Base-by-base conservation (phyloP, 345 rosid genomes). In the Euphorbia peplus region DNA sequence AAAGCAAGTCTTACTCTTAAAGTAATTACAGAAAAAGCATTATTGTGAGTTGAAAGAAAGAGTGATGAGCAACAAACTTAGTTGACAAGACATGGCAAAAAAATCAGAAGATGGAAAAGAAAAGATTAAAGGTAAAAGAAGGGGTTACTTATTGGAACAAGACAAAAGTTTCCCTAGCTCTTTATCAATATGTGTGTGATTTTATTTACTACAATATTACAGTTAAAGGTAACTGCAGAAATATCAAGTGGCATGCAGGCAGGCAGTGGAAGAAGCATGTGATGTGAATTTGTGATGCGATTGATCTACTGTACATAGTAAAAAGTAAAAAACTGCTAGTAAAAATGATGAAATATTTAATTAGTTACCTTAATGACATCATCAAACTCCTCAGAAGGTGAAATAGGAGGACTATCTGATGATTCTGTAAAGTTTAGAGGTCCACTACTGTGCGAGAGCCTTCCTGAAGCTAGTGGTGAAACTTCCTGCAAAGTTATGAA, bases 361-460 rank as follows among this genome's bases (percentile, higher is more conserved):
- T n/a, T n/a, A 2, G 37, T 18, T 57, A 93, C 98, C 97, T 91
- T 88, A 68, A 89, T 83, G 72, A 93, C 82, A 86, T 93, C 98
- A 76, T 93, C 97, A 12, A 85, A 88, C 41, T 93, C 98, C 39
- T 93, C 93, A 7, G 92, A 84, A 1, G 97, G 96, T 32, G 98
- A 93, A 47, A 84, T 78, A 8, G 95, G 96, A 14, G 97, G 90
- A 55, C 95, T 93, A 61, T 91, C 96, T 8, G 81, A 82, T 8
- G 81, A 82, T 74, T 82, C 90, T 44, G 85, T 76, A 37, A 81
- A 76, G 66, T 84, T 85, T 80, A 89, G 79, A 58, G 97, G 97
- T 8, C 96, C 98, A 48, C 96, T 91, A 57, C 98, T 93, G 77
- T 91, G 97, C 53, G 98, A 93, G 28, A 91, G 88, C 84, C 97